Evolutionary conservation across 805 yeast species (phyloP), one percentile per base, ranked within the genome.

Genomic region (Lachancea thermotolerans): DNA sequence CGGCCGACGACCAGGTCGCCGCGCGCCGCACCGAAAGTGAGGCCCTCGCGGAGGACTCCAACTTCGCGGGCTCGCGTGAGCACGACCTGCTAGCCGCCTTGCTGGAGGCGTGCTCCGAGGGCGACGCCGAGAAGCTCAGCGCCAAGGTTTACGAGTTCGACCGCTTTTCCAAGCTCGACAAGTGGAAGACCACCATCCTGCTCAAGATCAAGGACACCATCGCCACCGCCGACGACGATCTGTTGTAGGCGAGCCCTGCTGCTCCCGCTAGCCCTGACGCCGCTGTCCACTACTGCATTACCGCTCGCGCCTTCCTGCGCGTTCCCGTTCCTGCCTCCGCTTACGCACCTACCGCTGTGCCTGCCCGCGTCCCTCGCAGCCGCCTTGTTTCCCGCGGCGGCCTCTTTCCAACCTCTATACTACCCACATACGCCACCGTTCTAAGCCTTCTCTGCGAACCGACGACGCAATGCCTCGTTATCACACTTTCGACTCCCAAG

Each of bases 111-210:
- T 81, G 85, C 42, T 76, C 79, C 44, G 82, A 80, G 43, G 93
- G 93, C 37, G 96, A 90, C 59, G 70, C 82, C 33, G 90, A 91
- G 58, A 74, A 71, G 39, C 78, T 88, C 57, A 77, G 91, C 2
- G 81, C 79, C 53, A 77, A 79, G 52, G 81, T 90, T 16, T 85
- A 74, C 59, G 93, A 85, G 52, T 93, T 69, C 58, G 98, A 93
- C 64, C 95, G 86, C 64, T 89, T 85, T 64, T 72, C 81, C 52
- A 88, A 88, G 64, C 77, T 93, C 45, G 99, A 93, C 62, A 86
- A 84, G 58, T 84, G 95, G 83, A 88, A 86, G 70, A 86, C 96
- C 10, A 79, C 85, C 27, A 70, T 93, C 41, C 74, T 93, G 53
- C 74, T 91, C 55, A 84, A 83, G 66, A 81, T 93, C 57, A 93